A percentile compares a stretch with the other conserved stretches of the same genome.
These are phyloP conservation scores for Coemansia sp. DNA, from an alignment of 192 early-diverging fungal species.

Conservation along the genomic window DNA sequence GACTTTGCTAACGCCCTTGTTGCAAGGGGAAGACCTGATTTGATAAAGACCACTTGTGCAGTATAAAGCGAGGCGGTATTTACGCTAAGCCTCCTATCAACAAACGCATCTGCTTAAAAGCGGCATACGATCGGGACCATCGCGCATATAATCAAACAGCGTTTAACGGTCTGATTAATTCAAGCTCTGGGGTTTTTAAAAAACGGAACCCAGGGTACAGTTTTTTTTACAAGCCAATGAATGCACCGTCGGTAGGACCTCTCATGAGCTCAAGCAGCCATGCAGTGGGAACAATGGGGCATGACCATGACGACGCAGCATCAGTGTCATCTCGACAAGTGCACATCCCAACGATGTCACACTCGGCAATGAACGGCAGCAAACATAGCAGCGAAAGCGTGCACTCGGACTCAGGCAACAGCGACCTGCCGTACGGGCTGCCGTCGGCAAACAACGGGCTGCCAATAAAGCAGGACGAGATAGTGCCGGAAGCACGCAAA, in stretches of 20 bases:
- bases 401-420: conserved; percentile 2
- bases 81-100: no score
- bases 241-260: conserved; percentile 14
- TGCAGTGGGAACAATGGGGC: conserved; percentile 3
- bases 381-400: conserved; percentile 9
- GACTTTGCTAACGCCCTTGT: no score
- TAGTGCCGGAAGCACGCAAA: conserved; percentile 19
- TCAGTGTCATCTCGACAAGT: conserved; percentile 31
- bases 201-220: no score
- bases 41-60: no score
- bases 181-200: no score
- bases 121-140: no score
- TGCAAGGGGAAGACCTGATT: no score
- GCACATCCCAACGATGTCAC: conserved; percentile 43
- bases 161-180: no score
- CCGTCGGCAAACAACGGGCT: conserved; percentile 41
- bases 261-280: conserved; percentile 18
- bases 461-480: conserved; percentile 17
- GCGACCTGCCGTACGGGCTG: conserved; percentile 31
- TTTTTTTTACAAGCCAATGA: conserved; percentile 11
- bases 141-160: no score
- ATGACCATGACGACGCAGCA: conserved; percentile 24
- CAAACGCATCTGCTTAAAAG: no score
- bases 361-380: conserved; percentile 25
- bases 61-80: no score